Evolutionary conservation across 1,139 yeast genomes (phyloP), one percentile per base, ranked within the genome.

Genomic region (Pneumocystis wakefieldiae): DNA sequence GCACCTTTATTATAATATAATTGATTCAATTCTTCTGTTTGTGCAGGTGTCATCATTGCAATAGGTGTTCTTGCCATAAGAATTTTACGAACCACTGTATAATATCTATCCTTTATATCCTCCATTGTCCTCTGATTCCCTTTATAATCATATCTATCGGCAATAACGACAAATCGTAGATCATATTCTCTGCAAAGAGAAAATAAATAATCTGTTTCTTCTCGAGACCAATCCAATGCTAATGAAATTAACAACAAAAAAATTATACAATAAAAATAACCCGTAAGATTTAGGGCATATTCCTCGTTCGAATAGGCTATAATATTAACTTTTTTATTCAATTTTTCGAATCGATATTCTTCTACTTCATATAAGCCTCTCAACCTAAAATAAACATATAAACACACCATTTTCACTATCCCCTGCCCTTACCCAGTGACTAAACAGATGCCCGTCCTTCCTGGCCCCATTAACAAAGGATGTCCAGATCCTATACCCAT

Each of bases 341-440:
- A 90, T 72, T 87, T 87, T 58, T 86, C 87, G 75, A 87, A 92
- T 59, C 81, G 76, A 70, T 87, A 87, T 2, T 86, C 83, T 62
- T 78, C 80, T 59, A 77, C 4, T 36, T 53, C n/a, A 36, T 29
- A 14, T 14, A 32, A 19, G 37, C 28, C 1, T 35, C 57, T 42
- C n/a, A 39, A 4, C n/a, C 19, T 15, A 32, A 14, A 35, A 67
- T 4, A 62, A 60, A 15, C 53, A 65, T 59, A 67, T 62, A 35
- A 36, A 14, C 59, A 61, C 7, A 61, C 64, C 57, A 64, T 66
- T 63, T 61, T 66, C 75, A 64, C 76, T 78, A 61, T 81, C 85
- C 65, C 78, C 80, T 1, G 79, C 0, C 95, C 95, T 84, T 5
- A 85, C 91, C 98, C 98, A 94, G 74, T 92, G 98, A 64, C 78